These are phyloP conservation scores for Tetracentron sinense DNA, from an alignment of 164 flowering plant species.

Conservation along the genomic window DNA sequence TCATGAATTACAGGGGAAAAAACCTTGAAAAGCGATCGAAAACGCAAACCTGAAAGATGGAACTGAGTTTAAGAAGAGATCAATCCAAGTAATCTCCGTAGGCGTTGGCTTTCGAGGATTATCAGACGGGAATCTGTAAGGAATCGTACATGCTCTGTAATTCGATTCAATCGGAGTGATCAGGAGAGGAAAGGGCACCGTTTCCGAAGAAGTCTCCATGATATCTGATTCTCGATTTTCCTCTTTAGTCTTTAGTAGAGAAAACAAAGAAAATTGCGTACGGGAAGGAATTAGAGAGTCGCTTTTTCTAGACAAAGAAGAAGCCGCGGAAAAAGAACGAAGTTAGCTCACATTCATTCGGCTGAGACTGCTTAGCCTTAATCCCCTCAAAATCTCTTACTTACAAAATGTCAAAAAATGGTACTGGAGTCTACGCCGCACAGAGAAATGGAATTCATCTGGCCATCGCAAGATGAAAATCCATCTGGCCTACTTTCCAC, in stretches of 20 bases:
- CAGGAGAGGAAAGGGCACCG: slow-evolving; percentile 58
- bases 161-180: slow-evolving; percentile 61
- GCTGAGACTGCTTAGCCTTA: too few relatives aligned
- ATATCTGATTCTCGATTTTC: neutral
- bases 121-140: slow-evolving; percentile 87
- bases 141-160: slow-evolving; percentile 83
- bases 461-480: too few relatives aligned
- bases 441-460: too few relatives aligned
- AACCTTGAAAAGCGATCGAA: neutral
- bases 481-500: too few relatives aligned
- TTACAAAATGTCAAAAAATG: too few relatives aligned
- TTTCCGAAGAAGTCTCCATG: slow-evolving; percentile 57
- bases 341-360: too few relatives aligned
- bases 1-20: neutral
- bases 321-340: too few relatives aligned
- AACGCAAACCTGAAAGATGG: slow-evolving; percentile 72
- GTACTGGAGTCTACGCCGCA: too few relatives aligned
- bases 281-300: too few relatives aligned
- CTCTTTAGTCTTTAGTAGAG: neutral
- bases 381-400: too few relatives aligned
- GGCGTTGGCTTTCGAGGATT: slow-evolving; percentile 82
- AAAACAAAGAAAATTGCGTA: too few relatives aligned
- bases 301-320: too few relatives aligned
- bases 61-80: slow-evolving; percentile 75
- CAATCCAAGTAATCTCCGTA: slow-evolving; percentile 80